Conservation (phyloP, 352 stramenopile species). For the Blastocystis sp. region DNA sequence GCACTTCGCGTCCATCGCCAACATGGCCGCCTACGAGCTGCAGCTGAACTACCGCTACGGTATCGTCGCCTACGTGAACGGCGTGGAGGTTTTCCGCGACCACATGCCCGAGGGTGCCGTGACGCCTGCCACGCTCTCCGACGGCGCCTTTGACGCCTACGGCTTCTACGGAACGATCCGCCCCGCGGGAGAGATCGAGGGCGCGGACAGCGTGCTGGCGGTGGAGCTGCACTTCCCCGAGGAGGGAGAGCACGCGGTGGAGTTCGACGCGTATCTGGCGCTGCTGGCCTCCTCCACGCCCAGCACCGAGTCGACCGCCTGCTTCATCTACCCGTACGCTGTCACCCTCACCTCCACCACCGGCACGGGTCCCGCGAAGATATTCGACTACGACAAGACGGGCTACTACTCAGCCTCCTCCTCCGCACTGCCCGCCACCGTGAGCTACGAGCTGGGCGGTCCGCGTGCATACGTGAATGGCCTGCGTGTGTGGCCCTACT, state of each 20-base stretch:
- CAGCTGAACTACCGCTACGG: too few species aligned
- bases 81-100: too few species aligned
- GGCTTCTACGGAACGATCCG: too few species aligned
- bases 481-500: slow-evolving; percentile 11
- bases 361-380: slow-evolving; percentile 6
- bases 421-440: background rate
- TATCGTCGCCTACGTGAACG: too few species aligned
- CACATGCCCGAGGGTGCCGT: too few species aligned
- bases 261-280: slow-evolving; percentile 33
- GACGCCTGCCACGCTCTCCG: too few species aligned
- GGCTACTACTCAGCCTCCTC: slow-evolving; percentile 9
- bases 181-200: too few species aligned
- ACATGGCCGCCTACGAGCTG: too few species aligned
- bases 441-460: background rate
- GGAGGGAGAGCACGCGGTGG: background rate
- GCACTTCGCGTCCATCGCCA: too few species aligned
- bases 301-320: background rate
- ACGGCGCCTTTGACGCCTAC: too few species aligned
- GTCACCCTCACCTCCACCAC: background rate
- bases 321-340: slow-evolving; percentile 20
- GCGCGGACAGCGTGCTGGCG: background rate
- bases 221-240: too few species aligned
- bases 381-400: slow-evolving; percentile 32
- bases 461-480: slow-evolving; percentile 21
- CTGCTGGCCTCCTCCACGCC: background rate